Conservation (phyloP, 2,329 filamentous ascomycete species). For the Zasmidium cellare region DNA sequence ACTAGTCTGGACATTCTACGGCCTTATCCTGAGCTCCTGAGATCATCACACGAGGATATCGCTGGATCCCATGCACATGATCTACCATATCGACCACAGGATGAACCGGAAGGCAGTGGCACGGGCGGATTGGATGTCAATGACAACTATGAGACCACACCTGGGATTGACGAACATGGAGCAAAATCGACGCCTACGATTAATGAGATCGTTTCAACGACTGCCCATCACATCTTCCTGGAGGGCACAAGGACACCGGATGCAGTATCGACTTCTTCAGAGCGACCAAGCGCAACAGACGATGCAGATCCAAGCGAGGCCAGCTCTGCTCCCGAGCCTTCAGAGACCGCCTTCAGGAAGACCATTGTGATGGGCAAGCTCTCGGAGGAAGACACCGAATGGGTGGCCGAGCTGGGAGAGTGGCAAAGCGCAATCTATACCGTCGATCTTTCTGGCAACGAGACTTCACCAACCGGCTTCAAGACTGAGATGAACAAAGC, state of each 20-base stretch:
- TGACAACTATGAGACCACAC: background rate
- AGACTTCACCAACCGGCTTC: conserved; percentile 21
- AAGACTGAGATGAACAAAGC: conserved; percentile 40
- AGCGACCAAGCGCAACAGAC: background rate
- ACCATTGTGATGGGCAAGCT: conserved; percentile 44
- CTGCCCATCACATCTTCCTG: background rate
- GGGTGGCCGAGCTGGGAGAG: conserved; percentile 48
- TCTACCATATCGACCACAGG: background rate
- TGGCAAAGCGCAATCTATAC: conserved; percentile 50
- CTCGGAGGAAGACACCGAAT: conserved; percentile 44
- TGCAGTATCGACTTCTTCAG: background rate
- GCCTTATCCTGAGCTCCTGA: background rate
- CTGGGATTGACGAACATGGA: background rate
- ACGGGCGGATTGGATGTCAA: background rate
- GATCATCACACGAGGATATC: background rate
- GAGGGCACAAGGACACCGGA: background rate
- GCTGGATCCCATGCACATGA: background rate
- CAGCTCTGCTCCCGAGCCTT: background rate
- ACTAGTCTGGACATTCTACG: conserved; percentile 1
- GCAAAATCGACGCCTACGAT: no score
- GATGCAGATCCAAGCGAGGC: background rate
- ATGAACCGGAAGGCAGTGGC: background rate
- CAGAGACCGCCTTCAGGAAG: conserved; percentile 19
- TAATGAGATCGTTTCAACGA: background rate
- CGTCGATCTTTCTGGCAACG: conserved; percentile 39